A percentile compares a stretch with the other conserved stretches of the same genome.
phyloP scores from a whole-genome alignment of 1,284 basidiomycete genomes.

The Ceratobasidium sp. region DNA sequence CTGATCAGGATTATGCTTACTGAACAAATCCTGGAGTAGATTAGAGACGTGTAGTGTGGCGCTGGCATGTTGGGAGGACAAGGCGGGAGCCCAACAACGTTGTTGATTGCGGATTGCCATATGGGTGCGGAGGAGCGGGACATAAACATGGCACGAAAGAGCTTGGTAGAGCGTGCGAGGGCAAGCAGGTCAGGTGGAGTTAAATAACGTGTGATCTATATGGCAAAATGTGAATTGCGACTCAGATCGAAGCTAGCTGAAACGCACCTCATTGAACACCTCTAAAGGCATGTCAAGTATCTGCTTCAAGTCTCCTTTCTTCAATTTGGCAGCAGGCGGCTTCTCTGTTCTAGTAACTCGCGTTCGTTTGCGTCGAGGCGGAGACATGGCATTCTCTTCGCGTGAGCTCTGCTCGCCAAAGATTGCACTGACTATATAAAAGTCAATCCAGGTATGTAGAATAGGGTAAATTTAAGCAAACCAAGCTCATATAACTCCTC shows the following conservation, averaged over 20 bases:
- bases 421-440: too few relatives aligned
- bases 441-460: too few relatives aligned
- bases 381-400: neutral
- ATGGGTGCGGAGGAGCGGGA: conserved; percentile 1
- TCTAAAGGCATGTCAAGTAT: neutral
- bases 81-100: conserved; percentile 4
- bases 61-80: conserved; percentile 10
- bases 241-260: too few relatives aligned
- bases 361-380: conserved; percentile 1
- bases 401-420: too few relatives aligned
- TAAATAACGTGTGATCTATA: neutral
- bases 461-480: too few relatives aligned
- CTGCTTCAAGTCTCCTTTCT: neutral
- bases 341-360: neutral
- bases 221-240: too few relatives aligned
- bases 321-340: too few relatives aligned
- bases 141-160: too few relatives aligned
- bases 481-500: too few relatives aligned
- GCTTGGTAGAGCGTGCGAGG: too few relatives aligned
- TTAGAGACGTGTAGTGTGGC: conserved; percentile 2
- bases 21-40: conserved; percentile 18
- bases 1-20: neutral
- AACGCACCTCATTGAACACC: conserved; percentile 4
- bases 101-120: neutral
- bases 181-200: too few relatives aligned